phyloP scores from a whole-genome alignment of 345 rosid genomes.

The Sisymbrium altissimum region DNA sequence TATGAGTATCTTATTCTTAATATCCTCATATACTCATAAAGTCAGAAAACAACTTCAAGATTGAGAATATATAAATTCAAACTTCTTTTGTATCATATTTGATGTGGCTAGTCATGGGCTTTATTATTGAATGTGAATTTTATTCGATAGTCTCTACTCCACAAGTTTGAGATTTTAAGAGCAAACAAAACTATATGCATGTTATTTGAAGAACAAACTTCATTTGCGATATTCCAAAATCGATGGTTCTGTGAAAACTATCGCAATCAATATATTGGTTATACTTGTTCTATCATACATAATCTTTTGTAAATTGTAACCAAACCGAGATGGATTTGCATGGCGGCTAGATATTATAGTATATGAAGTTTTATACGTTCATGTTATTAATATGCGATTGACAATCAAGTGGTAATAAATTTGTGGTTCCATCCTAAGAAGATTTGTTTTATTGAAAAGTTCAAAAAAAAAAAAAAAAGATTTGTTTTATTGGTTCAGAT shows the following conservation, averaged over 20 bases:
- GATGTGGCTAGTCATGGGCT: constrained; percentile 2
- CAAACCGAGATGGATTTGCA: background rate
- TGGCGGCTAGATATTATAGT: background rate
- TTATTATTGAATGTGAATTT: background rate
- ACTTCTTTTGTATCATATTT: background rate
- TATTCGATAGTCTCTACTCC: background rate
- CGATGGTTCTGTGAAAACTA: background rate
- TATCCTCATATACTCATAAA: background rate
- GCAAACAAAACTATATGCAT: background rate
- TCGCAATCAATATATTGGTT: background rate
- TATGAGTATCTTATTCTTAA: background rate
- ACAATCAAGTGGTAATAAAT: background rate
- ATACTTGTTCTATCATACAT: background rate
- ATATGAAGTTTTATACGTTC: background rate
- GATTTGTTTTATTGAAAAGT: background rate
- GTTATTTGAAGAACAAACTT: background rate
- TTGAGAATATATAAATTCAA: background rate
- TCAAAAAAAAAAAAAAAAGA: too few relatives aligned
- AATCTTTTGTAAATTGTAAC: background rate
- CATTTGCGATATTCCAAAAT: background rate
- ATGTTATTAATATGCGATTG: background rate
- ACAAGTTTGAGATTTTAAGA: background rate
- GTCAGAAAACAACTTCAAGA: background rate
- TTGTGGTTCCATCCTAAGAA: background rate
- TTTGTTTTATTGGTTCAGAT: background rate